Evolutionary conservation across 2,329 filamentous ascomycete genomes (phyloP).

Genomic region (Scedosporium aurantiacum): DNA sequence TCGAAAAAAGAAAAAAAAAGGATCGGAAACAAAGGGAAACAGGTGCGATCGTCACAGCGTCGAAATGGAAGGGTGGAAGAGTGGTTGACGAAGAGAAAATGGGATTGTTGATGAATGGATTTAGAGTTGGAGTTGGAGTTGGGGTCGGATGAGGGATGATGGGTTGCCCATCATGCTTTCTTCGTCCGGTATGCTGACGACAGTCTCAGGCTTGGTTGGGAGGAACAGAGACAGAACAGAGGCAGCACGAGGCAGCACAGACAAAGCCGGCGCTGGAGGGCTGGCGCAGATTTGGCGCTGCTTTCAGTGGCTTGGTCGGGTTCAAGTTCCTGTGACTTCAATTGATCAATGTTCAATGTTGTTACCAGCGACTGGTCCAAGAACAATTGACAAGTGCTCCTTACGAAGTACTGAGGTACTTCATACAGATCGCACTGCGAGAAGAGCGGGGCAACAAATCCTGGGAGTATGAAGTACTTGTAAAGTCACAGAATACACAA

Average conservation of each 20-base stretch:
- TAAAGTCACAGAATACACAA: no score
- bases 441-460: no score
- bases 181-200: not conserved
- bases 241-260: not conserved
- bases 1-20: not conserved
- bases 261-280: no score
- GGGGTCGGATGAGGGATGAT: not conserved
- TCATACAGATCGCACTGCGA: no score
- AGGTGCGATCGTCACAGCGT: not conserved
- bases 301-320: no score
- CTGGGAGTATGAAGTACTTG: no score
- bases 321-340: no score
- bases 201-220: not conserved
- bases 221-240: not conserved
- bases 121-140: not conserved
- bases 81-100: conserved; percentile 42
- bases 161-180: not conserved
- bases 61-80: not conserved
- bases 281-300: not conserved
- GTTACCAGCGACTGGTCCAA: no score
- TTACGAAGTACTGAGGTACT: no score
- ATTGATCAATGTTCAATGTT: no score
- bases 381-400: no score
- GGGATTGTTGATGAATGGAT: conserved; percentile 5
- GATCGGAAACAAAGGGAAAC: not conserved